Percentiles rank a stretch among this genome's conserved stretches.
These are phyloP conservation scores for Favolaschia claudopus DNA, from an alignment of 768 basidiomycete genomes.

Conservation along the genomic window DNA sequence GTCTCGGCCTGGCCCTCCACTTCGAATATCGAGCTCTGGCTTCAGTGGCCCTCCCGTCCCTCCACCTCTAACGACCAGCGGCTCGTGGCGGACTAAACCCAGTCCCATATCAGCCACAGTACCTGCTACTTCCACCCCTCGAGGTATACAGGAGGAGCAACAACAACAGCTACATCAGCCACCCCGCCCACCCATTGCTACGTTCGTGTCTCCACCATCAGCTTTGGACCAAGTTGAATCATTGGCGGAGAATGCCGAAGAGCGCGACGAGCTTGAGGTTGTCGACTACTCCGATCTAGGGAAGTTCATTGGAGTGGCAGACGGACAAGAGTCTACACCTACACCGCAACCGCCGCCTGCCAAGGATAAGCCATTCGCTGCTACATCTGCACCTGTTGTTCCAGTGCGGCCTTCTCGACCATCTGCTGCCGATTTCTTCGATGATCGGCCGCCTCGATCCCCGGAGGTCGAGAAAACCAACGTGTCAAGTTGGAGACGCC, in stretches of 20 bases:
- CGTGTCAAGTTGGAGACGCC: slow-evolving; percentile 54
- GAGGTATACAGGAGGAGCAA: no score
- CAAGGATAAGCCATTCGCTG: slow-evolving; percentile 31
- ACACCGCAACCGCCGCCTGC: slow-evolving; percentile 28
- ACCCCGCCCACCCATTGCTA: slow-evolving; percentile 23
- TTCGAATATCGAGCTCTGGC: slow-evolving; percentile 35
- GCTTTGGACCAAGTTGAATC: slow-evolving; percentile 51
- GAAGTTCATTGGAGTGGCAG: slow-evolving; percentile 63
- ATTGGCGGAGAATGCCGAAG: slow-evolving; percentile 56
- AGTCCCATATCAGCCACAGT: slow-evolving; percentile 36
- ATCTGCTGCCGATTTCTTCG: slow-evolving; percentile 77
- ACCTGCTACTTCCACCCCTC: no score
- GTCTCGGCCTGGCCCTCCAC: slow-evolving; percentile 33
- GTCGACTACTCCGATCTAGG: slow-evolving; percentile 83
- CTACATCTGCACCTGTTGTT: slow-evolving; percentile 14
- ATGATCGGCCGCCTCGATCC: slow-evolving; percentile 44
- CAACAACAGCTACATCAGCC: slow-evolving; percentile 37
- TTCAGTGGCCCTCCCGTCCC: slow-evolving; percentile 37
- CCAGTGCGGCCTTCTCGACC: slow-evolving; percentile 50
- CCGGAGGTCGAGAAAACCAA: slow-evolving; percentile 39
- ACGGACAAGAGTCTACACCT: no score
- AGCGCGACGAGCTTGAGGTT: slow-evolving; percentile 79
- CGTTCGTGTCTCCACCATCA: slow-evolving; percentile 39
- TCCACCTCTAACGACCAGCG: slow-evolving; percentile 46
- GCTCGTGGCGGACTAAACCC: slow-evolving; percentile 71